These are phyloP conservation scores for Monilinia polystroma DNA, from an alignment of 2,329 filamentous ascomycete species.

Conservation along the genomic window DNA sequence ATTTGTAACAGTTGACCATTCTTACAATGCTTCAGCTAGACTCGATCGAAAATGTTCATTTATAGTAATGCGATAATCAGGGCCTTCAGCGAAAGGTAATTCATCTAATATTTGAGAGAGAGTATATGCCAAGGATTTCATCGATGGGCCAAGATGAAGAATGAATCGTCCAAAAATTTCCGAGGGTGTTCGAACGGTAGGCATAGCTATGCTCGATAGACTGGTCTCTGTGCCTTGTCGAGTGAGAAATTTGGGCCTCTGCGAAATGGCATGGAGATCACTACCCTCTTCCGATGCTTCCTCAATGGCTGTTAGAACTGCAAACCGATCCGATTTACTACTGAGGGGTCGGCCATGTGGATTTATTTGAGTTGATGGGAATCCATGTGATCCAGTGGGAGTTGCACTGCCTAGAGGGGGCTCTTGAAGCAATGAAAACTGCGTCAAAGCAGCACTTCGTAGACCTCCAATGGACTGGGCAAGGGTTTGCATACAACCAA, in stretches of 20 bases:
- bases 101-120: conserved; percentile 86
- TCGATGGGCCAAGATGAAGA: conserved; percentile 81
- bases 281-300: conserved; percentile 59
- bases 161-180: conserved; percentile 95
- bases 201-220: conserved; percentile 34
- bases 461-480: conserved; percentile 88
- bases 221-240: conserved; percentile 31
- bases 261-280: conserved; percentile 45
- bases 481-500: conserved; percentile 80
- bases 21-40: conserved; percentile 69
- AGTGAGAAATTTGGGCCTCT: conserved; percentile 18
- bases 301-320: conserved; percentile 59
- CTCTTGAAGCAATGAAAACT: conserved; percentile 80
- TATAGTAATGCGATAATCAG: conserved; percentile 67
- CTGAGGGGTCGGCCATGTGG: conserved; percentile 38
- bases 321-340: conserved; percentile 47
- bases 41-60: conserved; percentile 80
- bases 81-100: conserved; percentile 71
- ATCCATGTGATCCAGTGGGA: conserved; percentile 21
- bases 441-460: conserved; percentile 82
- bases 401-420: conserved; percentile 30
- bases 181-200: conserved; percentile 59
- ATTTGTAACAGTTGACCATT: neutral
- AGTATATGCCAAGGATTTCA: conserved; percentile 93
- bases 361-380: neutral